Percentiles rank a stretch among this genome's conserved stretches.
Conservation (phyloP, 116 monocot genomes). For the Posidonia oceanica region DNA sequence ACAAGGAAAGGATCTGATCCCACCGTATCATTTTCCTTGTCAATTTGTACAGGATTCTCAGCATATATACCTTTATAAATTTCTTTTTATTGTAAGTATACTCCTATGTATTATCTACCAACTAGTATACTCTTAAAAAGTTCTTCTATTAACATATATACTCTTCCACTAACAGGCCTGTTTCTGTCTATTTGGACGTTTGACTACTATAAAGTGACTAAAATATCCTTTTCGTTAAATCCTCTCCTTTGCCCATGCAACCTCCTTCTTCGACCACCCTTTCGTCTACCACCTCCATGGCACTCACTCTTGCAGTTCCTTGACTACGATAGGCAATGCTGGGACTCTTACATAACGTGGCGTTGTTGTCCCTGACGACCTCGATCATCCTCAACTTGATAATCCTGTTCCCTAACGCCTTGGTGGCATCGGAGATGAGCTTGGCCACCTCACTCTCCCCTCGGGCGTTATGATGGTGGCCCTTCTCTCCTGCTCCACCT, state of each 20-base stretch:
- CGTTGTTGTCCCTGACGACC: slow-evolving; percentile 73
- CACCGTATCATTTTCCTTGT: neutral
- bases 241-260: too few relatives aligned
- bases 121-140: too few relatives aligned
- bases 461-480: slow-evolving; percentile 68
- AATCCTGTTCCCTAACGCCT: slow-evolving; percentile 38
- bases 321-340: slow-evolving; percentile 57
- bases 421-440: slow-evolving; percentile 63
- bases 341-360: slow-evolving; percentile 42
- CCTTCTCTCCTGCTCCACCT: slow-evolving; percentile 71
- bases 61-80: too few relatives aligned
- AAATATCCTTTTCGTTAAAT: too few relatives aligned
- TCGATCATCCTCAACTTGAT: slow-evolving; percentile 87
- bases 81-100: neutral
- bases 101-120: too few relatives aligned
- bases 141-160: too few relatives aligned
- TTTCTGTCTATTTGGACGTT: too few relatives aligned
- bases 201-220: too few relatives aligned
- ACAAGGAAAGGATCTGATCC: slow-evolving; percentile 3
- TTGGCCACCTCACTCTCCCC: slow-evolving; percentile 67
- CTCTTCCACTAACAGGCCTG: too few relatives aligned
- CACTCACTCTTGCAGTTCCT: slow-evolving; percentile 1
- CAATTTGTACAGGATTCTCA: too few relatives aligned
- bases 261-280: too few relatives aligned
- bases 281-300: too few relatives aligned